phyloP scores from a whole-genome alignment of 2,329 filamentous ascomycete species.

The Lecanicillium sp. region DNA sequence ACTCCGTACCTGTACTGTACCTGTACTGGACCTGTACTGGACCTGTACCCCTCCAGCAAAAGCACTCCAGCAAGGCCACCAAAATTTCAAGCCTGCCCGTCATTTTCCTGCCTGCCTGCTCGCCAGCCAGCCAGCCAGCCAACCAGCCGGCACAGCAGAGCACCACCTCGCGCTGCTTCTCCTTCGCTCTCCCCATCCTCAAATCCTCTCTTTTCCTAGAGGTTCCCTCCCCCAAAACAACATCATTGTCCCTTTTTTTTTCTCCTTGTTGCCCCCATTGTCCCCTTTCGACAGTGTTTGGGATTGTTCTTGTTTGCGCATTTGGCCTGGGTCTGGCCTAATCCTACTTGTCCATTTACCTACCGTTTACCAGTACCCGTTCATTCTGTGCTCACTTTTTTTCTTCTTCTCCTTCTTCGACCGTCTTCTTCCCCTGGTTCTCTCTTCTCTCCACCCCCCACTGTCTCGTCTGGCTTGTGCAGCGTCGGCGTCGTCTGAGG shows the following conservation, averaged over 20 bases:
- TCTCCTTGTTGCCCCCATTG: conserved; percentile 14
- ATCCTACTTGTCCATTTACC: conserved; percentile 9
- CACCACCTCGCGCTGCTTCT: too few relatives aligned
- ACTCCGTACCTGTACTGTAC: too few relatives aligned
- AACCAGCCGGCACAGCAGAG: too few relatives aligned
- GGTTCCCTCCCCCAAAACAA: too few relatives aligned
- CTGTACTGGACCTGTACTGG: too few relatives aligned
- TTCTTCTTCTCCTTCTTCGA: conserved; percentile 6
- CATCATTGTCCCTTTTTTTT: too few relatives aligned
- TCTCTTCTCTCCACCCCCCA: conserved; percentile 1
- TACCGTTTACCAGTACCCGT: conserved; percentile 3
- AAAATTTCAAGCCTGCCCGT: conserved; percentile 6
- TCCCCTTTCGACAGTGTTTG: conserved; percentile 17
- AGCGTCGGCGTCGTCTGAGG: conserved; percentile 4
- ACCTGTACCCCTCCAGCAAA: too few relatives aligned
- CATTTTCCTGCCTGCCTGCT: not conserved
- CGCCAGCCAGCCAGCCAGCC: too few relatives aligned
- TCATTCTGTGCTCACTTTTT: conserved; percentile 19
- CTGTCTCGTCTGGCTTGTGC: not conserved
- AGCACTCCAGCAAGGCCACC: conserved; percentile 1
- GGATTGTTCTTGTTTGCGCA: conserved; percentile 20
- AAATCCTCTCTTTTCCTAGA: conserved; percentile 15
- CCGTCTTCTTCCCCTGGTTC: conserved; percentile 4
- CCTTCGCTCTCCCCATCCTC: conserved; percentile 12
- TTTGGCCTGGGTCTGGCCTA: conserved; percentile 16